Percentiles rank a stretch among this genome's conserved stretches.
phyloP scores from a whole-genome alignment of 2,329 filamentous ascomycete genomes.

The Metarhizium rileyi region DNA sequence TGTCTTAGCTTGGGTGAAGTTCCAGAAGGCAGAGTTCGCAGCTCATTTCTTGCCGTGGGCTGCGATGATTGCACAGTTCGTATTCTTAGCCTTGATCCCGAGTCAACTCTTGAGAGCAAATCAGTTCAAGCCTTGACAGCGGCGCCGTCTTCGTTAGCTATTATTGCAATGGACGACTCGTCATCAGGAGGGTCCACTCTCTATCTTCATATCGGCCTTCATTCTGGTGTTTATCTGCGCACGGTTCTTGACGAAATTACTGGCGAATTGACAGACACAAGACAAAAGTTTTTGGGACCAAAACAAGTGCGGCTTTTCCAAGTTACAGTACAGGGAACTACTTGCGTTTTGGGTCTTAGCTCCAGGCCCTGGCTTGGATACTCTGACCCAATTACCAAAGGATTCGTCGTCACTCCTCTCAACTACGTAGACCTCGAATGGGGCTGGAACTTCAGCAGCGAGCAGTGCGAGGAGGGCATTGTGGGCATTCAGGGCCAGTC shows the following conservation, averaged over 20 bases:
- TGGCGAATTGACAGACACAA: constrained; percentile 87
- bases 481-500: constrained; percentile 88
- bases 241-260: constrained; percentile 93
- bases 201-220: constrained; percentile 90
- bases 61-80: constrained; percentile 95
- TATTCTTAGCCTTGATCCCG: constrained; percentile 80
- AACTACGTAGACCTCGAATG: constrained; percentile 84
- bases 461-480: constrained; percentile 88
- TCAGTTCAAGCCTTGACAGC: constrained; percentile 91
- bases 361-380: constrained; percentile 96
- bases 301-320: constrained; percentile 84
- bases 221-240: constrained; percentile 90
- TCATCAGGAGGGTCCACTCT: constrained; percentile 79
- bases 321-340: constrained; percentile 77
- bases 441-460: constrained; percentile 93
- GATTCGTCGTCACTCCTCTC: constrained; percentile 85
- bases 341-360: constrained; percentile 80
- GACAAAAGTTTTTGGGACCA: constrained; percentile 87
- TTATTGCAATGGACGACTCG: constrained; percentile 94
- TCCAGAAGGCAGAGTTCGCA: constrained; percentile 78
- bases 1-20: constrained; percentile 90
- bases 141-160: constrained; percentile 76
- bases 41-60: constrained; percentile 88
- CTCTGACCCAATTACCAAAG: constrained; percentile 74
- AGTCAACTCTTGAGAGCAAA: constrained; percentile 84